phyloP scores from a whole-genome alignment of 305 asterid species.

The Fraxinus dipetala region DNA sequence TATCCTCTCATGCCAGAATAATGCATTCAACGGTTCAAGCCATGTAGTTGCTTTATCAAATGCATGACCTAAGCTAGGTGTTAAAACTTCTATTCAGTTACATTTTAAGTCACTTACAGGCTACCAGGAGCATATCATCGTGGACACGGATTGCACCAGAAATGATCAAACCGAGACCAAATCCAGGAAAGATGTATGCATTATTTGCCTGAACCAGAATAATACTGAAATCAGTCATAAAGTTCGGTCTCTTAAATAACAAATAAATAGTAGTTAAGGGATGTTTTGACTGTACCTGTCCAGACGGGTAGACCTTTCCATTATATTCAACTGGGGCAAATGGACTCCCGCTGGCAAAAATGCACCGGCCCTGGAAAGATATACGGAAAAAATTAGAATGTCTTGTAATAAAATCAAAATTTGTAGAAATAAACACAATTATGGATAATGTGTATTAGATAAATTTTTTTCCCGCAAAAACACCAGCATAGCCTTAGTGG shows the following conservation, averaged over 20 bases:
- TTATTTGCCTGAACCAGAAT: slow-evolving; percentile 68
- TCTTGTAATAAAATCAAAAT: neutral
- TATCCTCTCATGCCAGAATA: neutral
- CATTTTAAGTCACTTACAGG: slow-evolving; percentile 59
- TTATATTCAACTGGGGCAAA: slow-evolving; percentile 69
- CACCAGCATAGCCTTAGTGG: neutral
- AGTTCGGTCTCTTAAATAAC: neutral
- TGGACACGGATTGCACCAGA: slow-evolving; percentile 73
- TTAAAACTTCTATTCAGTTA: neutral
- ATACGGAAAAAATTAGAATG: neutral
- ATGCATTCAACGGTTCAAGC: neutral
- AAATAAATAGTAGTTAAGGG: neutral
- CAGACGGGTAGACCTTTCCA: slow-evolving; percentile 62
- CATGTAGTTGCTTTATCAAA: neutral
- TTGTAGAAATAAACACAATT: neutral
- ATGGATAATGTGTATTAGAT: neutral
- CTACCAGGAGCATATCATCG: slow-evolving; percentile 91
- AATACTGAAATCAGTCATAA: slow-evolving; percentile 17
- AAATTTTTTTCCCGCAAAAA: neutral
- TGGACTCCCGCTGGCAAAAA: slow-evolving; percentile 98
- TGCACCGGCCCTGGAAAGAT: slow-evolving; percentile 65
- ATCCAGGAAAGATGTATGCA: slow-evolving; percentile 94
- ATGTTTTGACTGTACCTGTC: slow-evolving; percentile 63
- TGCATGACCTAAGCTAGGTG: neutral
- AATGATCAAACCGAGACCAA: slow-evolving; percentile 90